A percentile compares a stretch with the other conserved stretches of the same genome.
These are phyloP conservation scores for Dipteronia dyeriana DNA, from an alignment of 345 rosid species.

Conservation along the genomic window DNA sequence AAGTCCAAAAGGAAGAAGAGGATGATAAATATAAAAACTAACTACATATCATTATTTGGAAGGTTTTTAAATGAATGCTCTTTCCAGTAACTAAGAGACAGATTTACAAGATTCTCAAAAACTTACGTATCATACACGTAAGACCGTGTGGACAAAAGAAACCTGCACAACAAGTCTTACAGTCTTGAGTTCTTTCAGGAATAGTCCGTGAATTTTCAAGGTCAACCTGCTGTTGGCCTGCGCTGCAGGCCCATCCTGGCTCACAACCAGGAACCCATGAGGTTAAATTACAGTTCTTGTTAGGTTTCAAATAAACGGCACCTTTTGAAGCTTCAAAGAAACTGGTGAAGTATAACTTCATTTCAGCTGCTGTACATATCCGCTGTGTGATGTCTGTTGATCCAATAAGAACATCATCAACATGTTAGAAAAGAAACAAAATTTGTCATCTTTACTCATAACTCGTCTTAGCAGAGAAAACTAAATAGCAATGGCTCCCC, in stretches of 20 bases:
- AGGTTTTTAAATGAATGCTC: constrained; percentile 5
- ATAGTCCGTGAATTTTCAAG: constrained; percentile 48
- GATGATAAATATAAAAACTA: not conserved
- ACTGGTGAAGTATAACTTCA: constrained; percentile 63
- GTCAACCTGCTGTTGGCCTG: constrained; percentile 47
- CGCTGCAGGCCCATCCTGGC: constrained; percentile 95
- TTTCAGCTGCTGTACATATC: constrained; percentile 80
- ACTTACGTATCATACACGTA: constrained; percentile 97
- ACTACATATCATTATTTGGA: not conserved
- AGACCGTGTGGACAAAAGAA: constrained; percentile 92
- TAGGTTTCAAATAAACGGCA: constrained; percentile 51
- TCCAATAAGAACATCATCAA: constrained; percentile 19
- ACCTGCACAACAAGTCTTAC: constrained; percentile 86
- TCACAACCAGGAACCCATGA: constrained; percentile 93
- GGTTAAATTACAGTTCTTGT: constrained; percentile 77
- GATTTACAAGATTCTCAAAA: constrained; percentile 12
- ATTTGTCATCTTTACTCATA: not conserved
- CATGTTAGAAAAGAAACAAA: not conserved
- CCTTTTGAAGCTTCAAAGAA: constrained; percentile 42
- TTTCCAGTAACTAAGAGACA: not conserved
- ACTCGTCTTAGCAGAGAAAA: not conserved
- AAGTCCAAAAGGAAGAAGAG: not conserved
- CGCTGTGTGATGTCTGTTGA: constrained; percentile 45
- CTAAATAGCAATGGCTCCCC: not conserved
- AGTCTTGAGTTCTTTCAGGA: constrained; percentile 62